Percentiles rank a stretch among this genome's conserved stretches.
Evolutionary conservation across 78 protist genomes (phyloP).

Genomic region (Protostelium mycophagum): DNA sequence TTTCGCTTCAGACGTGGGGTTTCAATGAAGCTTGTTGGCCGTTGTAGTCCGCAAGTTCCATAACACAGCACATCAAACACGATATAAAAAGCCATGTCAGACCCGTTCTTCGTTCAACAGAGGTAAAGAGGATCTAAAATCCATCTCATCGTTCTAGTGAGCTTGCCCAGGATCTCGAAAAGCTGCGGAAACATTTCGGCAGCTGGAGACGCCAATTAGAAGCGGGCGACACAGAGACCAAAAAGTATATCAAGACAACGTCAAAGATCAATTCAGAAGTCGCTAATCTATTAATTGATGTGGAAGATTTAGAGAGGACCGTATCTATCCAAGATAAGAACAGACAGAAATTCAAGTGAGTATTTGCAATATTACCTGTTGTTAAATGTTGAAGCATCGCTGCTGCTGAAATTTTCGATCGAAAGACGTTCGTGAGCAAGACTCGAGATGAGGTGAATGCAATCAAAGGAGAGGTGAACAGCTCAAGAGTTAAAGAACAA

Average conservation of each 20-base stretch:
- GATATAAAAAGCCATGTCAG: too few relatives aligned
- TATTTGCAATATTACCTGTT: neutral
- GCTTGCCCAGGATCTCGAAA: neutral
- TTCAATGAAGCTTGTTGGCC: too few relatives aligned
- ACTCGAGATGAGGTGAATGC: neutral
- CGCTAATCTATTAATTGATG: neutral
- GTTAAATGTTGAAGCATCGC: neutral
- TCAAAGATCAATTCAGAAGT: neutral
- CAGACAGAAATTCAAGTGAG: neutral
- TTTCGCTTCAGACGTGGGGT: too few relatives aligned
- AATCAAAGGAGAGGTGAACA: neutral
- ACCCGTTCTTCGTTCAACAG: neutral
- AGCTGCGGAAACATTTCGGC: neutral
- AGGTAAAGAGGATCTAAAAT: neutral
- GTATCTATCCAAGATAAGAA: neutral
- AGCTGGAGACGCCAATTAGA: neutral
- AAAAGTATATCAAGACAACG: neutral
- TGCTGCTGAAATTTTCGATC: neutral
- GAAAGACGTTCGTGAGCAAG: neutral
- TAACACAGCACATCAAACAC: too few relatives aligned
- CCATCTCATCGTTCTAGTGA: neutral
- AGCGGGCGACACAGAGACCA: neutral
- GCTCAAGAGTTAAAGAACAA: neutral
- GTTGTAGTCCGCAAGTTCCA: too few relatives aligned
- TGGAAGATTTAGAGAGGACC: neutral